phyloP scores from a whole-genome alignment of 2,329 filamentous ascomycete genomes.

The Ophiostoma australiae region DNA sequence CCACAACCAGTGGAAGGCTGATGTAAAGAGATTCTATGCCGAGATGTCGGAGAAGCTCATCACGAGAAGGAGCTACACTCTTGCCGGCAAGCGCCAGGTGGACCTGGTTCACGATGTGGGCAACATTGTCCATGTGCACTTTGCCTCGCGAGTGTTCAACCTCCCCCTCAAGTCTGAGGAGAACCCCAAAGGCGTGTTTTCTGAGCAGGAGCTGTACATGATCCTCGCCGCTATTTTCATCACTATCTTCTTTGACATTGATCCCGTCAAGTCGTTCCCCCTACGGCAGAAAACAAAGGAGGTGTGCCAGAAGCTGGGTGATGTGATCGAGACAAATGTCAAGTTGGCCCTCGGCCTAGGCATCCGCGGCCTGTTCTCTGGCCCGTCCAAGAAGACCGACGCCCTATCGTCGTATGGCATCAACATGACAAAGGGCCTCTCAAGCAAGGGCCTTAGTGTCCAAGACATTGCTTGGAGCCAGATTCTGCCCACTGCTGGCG shows the following conservation, averaged over 20 bases:
- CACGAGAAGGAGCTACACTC: constrained; percentile 57
- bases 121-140: constrained; percentile 61
- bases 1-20: constrained; percentile 55
- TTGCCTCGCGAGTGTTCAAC: constrained; percentile 58
- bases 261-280: constrained; percentile 62
- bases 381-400: constrained; percentile 45
- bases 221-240: constrained; percentile 62
- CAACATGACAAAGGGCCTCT: constrained; percentile 55
- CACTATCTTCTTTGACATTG: constrained; percentile 60
- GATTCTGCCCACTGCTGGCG: constrained; percentile 61
- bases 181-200: constrained; percentile 55
- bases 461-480: constrained; percentile 67
- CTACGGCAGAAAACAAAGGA: constrained; percentile 55
- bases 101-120: constrained; percentile 68
- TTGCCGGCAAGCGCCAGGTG: constrained; percentile 58
- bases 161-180: constrained; percentile 61
- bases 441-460: constrained; percentile 57
- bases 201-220: constrained; percentile 54
- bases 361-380: constrained; percentile 49
- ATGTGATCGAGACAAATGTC: constrained; percentile 59
- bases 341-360: constrained; percentile 42
- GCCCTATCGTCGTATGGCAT: constrained; percentile 51
- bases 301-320: constrained; percentile 55
- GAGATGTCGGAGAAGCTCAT: constrained; percentile 59
- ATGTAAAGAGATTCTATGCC: constrained; percentile 64